Evolutionary conservation across 345 rosid species (phyloP).

Genomic region (Carallia brachiata): DNA sequence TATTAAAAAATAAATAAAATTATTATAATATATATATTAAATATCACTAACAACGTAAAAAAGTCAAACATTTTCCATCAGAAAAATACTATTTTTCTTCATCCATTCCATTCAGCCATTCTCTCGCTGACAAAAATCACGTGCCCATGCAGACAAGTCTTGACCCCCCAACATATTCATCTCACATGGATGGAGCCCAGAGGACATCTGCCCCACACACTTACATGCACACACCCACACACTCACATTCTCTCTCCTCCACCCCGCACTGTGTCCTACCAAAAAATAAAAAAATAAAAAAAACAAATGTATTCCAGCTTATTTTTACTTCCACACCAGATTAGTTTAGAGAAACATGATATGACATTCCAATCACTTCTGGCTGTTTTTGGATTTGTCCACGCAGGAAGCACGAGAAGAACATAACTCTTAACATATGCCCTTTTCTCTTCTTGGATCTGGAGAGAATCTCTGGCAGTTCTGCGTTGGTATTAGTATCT

Average conservation of each 20-base stretch:
- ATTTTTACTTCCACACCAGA: not conserved
- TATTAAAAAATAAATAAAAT: no score
- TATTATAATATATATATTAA: no score
- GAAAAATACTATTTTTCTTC: not conserved
- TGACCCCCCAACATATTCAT: conserved; percentile 56
- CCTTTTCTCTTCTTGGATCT: conserved; percentile 50
- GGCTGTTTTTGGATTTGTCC: conserved; percentile 40
- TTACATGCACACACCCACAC: conserved; percentile 1
- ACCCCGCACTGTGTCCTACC: not conserved
- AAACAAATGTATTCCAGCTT: not conserved
- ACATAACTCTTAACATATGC: conserved; percentile 16
- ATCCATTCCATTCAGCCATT: not conserved
- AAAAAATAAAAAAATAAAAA: no score
- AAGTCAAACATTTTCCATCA: no score
- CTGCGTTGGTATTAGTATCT: conserved; percentile 16
- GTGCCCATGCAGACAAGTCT: conserved; percentile 51
- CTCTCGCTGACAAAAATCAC: conserved; percentile 49
- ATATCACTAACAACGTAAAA: no score
- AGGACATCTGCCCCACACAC: conserved; percentile 37
- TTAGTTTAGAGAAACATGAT: not conserved
- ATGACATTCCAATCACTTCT: conserved; percentile 28
- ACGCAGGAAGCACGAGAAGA: conserved; percentile 23
- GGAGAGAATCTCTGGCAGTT: conserved; percentile 34
- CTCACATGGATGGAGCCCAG: conserved; percentile 58
- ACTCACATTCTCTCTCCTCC: conserved; percentile 12